A percentile compares a stretch with the other conserved stretches of the same genome.
Evolutionary conservation across 1,284 basidiomycete species (phyloP).

Genomic region (Psilocybe mexicana): DNA sequence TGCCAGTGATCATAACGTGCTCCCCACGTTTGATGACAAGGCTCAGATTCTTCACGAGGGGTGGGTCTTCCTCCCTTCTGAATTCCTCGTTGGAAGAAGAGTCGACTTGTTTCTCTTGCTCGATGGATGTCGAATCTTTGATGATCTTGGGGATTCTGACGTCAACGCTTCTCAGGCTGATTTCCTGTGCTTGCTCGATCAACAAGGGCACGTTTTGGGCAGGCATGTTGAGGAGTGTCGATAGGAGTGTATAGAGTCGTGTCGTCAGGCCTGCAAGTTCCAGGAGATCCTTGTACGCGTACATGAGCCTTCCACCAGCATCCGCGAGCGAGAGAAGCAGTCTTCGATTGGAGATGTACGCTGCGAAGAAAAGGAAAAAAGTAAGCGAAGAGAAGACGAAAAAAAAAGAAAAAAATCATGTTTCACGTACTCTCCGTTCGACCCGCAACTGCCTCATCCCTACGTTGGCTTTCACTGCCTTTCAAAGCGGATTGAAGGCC

Average conservation of each 20-base stretch:
- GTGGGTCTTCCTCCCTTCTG: conserved; percentile 23
- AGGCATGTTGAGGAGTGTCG: conserved; percentile 78
- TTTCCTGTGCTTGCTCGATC: conserved; percentile 39
- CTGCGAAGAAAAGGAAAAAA: conserved; percentile 37
- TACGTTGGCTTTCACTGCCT: conserved; percentile 12
- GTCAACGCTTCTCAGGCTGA: conserved; percentile 73
- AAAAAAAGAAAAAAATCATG: background rate
- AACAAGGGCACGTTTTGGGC: conserved; percentile 41
- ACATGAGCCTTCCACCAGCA: conserved; percentile 92
- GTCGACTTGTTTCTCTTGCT: background rate
- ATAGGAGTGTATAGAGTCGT: conserved; percentile 86
- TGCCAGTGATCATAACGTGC: conserved; percentile 93
- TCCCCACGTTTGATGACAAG: conserved; percentile 77
- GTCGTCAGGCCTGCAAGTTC: conserved; percentile 93
- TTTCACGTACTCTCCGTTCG: conserved; percentile 44
- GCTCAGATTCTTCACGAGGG: conserved; percentile 73
- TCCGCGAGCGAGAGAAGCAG: conserved; percentile 92
- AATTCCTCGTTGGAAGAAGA: background rate
- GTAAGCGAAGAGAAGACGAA: background rate
- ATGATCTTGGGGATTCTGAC: conserved; percentile 62
- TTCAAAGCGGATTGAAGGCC: conserved; percentile 23
- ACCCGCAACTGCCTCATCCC: conserved; percentile 41
- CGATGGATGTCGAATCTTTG: background rate
- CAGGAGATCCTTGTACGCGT: conserved; percentile 89
- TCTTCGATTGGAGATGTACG: conserved; percentile 96